Evolutionary conservation across 2,329 filamentous ascomycete species (phyloP).

Genomic region (Trichocomaceae sp.): DNA sequence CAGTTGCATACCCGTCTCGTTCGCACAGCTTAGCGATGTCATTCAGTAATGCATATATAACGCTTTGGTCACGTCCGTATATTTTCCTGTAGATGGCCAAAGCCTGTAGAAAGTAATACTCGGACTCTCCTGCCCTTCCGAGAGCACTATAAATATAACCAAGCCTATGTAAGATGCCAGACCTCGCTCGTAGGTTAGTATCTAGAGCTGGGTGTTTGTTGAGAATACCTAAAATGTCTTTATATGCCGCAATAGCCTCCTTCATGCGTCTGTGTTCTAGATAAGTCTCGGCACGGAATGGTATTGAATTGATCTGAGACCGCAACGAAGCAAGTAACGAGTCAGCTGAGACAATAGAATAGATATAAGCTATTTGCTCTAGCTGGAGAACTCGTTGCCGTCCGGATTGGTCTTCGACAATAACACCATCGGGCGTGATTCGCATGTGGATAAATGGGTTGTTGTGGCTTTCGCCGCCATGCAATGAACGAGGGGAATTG

Average conservation of each 20-base stretch:
- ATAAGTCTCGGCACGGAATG: conserved; percentile 20
- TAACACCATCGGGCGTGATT: conserved; percentile 19
- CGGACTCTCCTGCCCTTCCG: conserved; percentile 22
- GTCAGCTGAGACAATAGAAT: conserved; percentile 23
- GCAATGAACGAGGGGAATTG: neutral
- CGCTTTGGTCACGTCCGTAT: conserved; percentile 23
- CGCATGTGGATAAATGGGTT: conserved; percentile 23
- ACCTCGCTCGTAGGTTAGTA: conserved; percentile 20
- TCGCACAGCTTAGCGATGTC: conserved; percentile 25
- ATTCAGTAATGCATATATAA: conserved; percentile 24
- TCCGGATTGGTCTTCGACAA: conserved; percentile 26
- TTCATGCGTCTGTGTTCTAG: conserved; percentile 20
- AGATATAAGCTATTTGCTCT: conserved; percentile 26
- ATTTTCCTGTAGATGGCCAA: conserved; percentile 24
- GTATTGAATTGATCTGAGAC: conserved; percentile 17
- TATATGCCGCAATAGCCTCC: conserved; percentile 21
- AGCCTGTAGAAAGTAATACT: conserved; percentile 23
- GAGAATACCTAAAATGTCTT: conserved; percentile 20
- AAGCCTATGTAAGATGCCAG: conserved; percentile 22
- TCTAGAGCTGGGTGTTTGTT: conserved; percentile 21
- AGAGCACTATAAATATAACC: conserved; percentile 22
- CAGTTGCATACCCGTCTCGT: conserved; percentile 25
- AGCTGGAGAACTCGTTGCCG: conserved; percentile 26
- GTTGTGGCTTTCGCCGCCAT: neutral
- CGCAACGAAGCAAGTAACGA: conserved; percentile 18